phyloP scores from a whole-genome alignment of 2,329 filamentous ascomycete species.

The Chrysosporium queenslandicum region DNA sequence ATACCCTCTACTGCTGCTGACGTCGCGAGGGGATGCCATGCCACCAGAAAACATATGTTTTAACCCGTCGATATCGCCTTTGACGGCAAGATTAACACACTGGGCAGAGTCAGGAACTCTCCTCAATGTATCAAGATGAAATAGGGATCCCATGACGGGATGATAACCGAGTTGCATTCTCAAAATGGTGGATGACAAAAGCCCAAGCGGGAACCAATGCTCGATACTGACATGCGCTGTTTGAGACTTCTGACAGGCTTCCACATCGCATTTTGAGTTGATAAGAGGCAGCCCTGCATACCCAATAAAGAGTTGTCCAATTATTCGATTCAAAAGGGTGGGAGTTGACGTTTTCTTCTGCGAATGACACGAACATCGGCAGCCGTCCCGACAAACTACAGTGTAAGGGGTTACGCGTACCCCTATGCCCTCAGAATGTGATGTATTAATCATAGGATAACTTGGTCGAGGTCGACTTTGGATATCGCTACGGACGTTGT shows the following conservation, averaged over 20 bases:
- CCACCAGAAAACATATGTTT: conserved; percentile 25
- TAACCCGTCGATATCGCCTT: conserved; percentile 26
- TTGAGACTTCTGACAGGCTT: conserved; percentile 20
- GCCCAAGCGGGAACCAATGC: conserved; percentile 28
- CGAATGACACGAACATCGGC: conserved; percentile 20
- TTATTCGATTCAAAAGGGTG: conserved; percentile 18
- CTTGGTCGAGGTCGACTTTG: background rate
- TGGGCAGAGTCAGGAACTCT: conserved; percentile 24
- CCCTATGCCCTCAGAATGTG: conserved; percentile 9
- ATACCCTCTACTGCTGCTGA: conserved; percentile 27
- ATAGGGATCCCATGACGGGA: conserved; percentile 16
- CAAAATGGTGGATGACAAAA: conserved; percentile 26
- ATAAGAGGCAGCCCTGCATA: conserved; percentile 24
- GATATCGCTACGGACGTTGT: conserved; percentile 8
- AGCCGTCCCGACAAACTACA: conserved; percentile 17
- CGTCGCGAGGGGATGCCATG: conserved; percentile 26
- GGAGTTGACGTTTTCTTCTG: conserved; percentile 19
- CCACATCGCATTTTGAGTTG: conserved; percentile 20
- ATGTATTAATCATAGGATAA: background rate
- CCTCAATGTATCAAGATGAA: conserved; percentile 24
- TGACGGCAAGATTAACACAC: conserved; percentile 25
- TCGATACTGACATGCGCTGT: conserved; percentile 22
- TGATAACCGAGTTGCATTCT: conserved; percentile 21
- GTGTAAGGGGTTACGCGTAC: conserved; percentile 13
- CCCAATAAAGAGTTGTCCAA: conserved; percentile 24